These are phyloP conservation scores for Mariannaea elegans DNA, from an alignment of 2,329 filamentous ascomycete genomes.

Conservation along the genomic window DNA sequence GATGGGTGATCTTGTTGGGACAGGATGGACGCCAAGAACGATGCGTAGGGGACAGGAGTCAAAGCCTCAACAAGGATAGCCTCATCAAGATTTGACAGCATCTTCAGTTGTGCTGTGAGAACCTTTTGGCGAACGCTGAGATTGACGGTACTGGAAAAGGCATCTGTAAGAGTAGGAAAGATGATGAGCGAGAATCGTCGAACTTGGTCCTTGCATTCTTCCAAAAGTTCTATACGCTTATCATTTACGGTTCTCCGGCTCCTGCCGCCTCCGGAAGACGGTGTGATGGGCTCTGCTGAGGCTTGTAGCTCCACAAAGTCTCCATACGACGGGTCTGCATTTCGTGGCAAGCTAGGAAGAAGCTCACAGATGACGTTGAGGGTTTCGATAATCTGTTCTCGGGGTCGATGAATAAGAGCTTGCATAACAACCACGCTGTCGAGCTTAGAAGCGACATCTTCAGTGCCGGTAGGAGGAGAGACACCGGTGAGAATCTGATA, in stretches of 20 bases:
- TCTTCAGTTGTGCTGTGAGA: conserved; percentile 93
- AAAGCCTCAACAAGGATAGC: conserved; percentile 86
- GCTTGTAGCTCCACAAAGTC: conserved; percentile 56
- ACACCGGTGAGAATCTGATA: conserved; percentile 98
- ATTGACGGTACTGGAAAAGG: conserved; percentile 97
- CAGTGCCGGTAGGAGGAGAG: conserved; percentile 82
- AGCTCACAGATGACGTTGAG: conserved; percentile 97
- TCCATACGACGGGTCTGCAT: conserved; percentile 53
- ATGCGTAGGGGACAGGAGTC: conserved; percentile 90
- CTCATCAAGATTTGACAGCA: conserved; percentile 93
- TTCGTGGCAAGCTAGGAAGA: conserved; percentile 76
- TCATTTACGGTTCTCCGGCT: conserved; percentile 69
- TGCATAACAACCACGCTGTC: conserved; percentile 99
- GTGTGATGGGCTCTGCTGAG: conserved; percentile 51
- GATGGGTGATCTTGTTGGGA: conserved; percentile 94
- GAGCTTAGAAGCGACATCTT: conserved; percentile 84
- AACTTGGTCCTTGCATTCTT: conserved; percentile 85
- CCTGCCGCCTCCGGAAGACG: conserved; percentile 45
- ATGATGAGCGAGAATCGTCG: conserved; percentile 93
- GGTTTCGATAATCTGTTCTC: conserved; percentile 96
- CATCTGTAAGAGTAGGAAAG: conserved; percentile 93
- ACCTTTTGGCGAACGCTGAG: conserved; percentile 94
- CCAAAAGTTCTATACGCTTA: conserved; percentile 81
- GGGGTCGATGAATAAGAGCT: conserved; percentile 91
- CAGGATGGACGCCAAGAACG: conserved; percentile 92